phyloP scores from a whole-genome alignment of 2,329 filamentous ascomycete genomes.

The Epichloe glyceriae region DNA sequence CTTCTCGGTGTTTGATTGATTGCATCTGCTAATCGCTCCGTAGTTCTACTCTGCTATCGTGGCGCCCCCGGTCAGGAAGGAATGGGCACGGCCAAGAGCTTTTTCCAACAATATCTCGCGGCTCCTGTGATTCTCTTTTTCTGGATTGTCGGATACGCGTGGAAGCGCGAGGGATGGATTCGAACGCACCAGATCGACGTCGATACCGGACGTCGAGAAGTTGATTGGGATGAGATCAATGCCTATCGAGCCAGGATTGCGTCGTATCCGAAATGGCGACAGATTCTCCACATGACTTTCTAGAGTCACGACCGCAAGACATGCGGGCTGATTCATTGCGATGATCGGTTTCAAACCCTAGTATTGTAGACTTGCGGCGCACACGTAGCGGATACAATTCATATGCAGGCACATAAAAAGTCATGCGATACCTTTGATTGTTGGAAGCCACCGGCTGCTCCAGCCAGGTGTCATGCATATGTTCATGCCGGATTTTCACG shows the following conservation, averaged over 20 bases:
- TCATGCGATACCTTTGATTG: not conserved
- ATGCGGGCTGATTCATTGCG: not conserved
- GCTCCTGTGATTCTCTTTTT: constrained; percentile 41
- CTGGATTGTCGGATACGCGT: constrained; percentile 46
- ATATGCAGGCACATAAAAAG: no score
- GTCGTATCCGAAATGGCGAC: constrained; percentile 39
- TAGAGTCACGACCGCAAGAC: constrained; percentile 11
- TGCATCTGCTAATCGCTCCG: not conserved
- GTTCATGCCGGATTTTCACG: no score
- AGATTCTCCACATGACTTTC: constrained; percentile 24
- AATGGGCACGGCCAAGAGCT: constrained; percentile 30
- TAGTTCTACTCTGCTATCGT: constrained; percentile 38
- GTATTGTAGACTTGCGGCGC: not conserved
- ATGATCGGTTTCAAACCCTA: not conserved
- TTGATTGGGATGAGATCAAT: constrained; percentile 54
- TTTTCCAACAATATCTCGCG: constrained; percentile 44
- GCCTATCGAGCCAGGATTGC: constrained; percentile 36
- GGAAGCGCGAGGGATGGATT: constrained; percentile 53
- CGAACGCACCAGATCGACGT: constrained; percentile 50
- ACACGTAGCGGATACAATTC: not conserved
- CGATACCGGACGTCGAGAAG: constrained; percentile 50
- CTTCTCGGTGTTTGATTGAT: not conserved
- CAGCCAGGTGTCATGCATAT: no score
- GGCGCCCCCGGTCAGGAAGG: constrained; percentile 18
- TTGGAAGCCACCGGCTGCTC: not conserved